phyloP scores from a whole-genome alignment of 2,329 filamentous ascomycete species.

The Esteya vermicola region DNA sequence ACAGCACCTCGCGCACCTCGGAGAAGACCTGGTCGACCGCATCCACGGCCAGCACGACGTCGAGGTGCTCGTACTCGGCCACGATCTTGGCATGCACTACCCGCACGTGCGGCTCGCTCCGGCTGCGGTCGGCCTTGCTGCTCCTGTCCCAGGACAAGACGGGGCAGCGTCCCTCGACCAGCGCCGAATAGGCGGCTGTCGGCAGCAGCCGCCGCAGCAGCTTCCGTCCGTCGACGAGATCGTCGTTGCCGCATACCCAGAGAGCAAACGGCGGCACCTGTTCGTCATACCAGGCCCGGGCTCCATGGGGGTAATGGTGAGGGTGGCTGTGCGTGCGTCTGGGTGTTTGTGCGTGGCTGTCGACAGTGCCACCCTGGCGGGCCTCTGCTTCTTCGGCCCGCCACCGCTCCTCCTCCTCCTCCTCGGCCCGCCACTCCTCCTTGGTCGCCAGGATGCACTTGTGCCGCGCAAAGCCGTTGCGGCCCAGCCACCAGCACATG shows the following conservation, averaged over 20 bases:
- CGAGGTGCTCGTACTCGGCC: conserved; percentile 81
- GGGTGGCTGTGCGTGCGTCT: conserved; percentile 16
- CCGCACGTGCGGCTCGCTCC: conserved; percentile 66
- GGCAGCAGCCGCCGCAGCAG: conserved; percentile 59
- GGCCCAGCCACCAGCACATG: conserved; percentile 92
- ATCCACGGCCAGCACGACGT: conserved; percentile 92
- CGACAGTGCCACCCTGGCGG: not conserved
- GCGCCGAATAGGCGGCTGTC: not conserved
- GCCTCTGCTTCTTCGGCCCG: conserved; percentile 5
- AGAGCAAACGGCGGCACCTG: conserved; percentile 71
- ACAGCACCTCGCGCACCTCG: conserved; percentile 69
- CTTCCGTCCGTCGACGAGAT: conserved; percentile 67
- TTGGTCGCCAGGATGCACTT: conserved; percentile 76
- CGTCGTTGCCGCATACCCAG: conserved; percentile 74
- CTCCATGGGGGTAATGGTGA: conserved; percentile 23
- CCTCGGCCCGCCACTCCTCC: conserved; percentile 51
- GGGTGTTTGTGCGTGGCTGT: conserved; percentile 10
- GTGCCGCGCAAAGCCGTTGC: conserved; percentile 65
- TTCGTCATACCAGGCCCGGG: conserved; percentile 65
- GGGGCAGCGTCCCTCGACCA: too few relatives aligned
- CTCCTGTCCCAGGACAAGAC: not conserved
- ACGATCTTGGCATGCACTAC: conserved; percentile 75
- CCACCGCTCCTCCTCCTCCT: conserved; percentile 21
- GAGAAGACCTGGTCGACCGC: conserved; percentile 67
- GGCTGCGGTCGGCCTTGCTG: conserved; percentile 16